phyloP scores from a whole-genome alignment of 306 rosid genomes.

The Prosopis cineraria region DNA sequence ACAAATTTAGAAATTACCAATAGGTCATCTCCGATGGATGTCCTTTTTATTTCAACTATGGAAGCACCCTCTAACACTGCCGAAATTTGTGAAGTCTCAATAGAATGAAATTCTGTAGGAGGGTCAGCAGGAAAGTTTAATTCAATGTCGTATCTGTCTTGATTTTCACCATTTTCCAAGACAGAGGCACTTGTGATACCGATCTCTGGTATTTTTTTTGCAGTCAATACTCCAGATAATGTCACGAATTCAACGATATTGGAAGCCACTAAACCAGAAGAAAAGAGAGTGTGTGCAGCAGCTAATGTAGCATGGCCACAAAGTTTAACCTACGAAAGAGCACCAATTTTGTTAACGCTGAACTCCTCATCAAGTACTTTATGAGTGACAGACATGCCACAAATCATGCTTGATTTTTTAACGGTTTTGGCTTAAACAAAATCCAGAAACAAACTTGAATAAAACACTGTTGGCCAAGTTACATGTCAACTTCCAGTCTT shows the following conservation, averaged over 20 bases:
- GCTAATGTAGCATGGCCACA: slow-evolving; percentile 95
- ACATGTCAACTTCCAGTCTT: too few relatives aligned
- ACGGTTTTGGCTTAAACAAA: neutral
- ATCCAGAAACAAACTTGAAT: neutral
- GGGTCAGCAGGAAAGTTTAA: slow-evolving; percentile 54
- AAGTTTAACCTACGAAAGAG: slow-evolving; percentile 61
- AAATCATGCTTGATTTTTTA: neutral
- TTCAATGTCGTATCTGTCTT: slow-evolving; percentile 45
- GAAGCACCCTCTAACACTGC: slow-evolving; percentile 54
- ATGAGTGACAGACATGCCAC: neutral
- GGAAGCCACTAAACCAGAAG: slow-evolving; percentile 49
- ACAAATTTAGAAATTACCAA: slow-evolving; percentile 48
- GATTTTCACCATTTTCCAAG: slow-evolving; percentile 30
- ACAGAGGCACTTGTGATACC: slow-evolving; percentile 11
- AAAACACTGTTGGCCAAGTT: too few relatives aligned
- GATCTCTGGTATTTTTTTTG: slow-evolving; percentile 35
- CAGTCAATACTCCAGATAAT: slow-evolving; percentile 66
- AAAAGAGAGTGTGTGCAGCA: slow-evolving; percentile 59
- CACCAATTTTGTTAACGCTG: neutral
- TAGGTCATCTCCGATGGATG: slow-evolving; percentile 39
- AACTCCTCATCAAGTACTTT: slow-evolving; percentile 1
- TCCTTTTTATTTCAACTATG: slow-evolving; percentile 47
- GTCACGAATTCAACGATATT: slow-evolving; percentile 61
- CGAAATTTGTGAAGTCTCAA: slow-evolving; percentile 44
- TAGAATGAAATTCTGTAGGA: slow-evolving; percentile 36